Base-by-base conservation (phyloP, 2,329 filamentous ascomycete genomes). In the Grosmannia penicillata region DNA sequence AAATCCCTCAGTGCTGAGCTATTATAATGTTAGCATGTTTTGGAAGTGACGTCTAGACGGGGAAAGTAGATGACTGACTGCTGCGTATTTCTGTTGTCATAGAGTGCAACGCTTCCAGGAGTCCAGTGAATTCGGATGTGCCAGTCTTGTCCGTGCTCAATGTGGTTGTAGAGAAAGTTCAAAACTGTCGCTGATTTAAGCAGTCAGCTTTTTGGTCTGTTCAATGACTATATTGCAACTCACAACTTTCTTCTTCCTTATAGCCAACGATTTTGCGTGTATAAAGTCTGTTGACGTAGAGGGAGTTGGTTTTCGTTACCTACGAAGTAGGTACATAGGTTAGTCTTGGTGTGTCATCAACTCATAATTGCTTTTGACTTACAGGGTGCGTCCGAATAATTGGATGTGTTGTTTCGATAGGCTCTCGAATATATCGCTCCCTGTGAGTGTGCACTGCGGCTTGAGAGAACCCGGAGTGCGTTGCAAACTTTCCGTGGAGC, bases 221-320 rank as follows among this genome's bases (percentile, higher is more conserved):
- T 6, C n/a, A 33, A n/a, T 8, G 8, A 23, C 10, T 11, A 23
- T 13, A 8, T 10, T n/a, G 31, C 4, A 33, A 26, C 33, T n/a
- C n/a, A 35, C 35, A 21, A 21, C 39, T 43, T 33, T 45, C 38
- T 15, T 43, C 37, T 52, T 84, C 82, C 61, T 93, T 93, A 51
- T 79, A 73, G 6, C 83, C 83, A 1, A 87, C 70, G 38, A 93
- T 89, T 23, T 76, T 67, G 38, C 83, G 75, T 5, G 83, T 91
- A 60, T 61, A 38, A 59, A 65, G 2, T 54, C 54, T 54, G 35
- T 63, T 65, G 11, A 64, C 51, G 42, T 62, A 64, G 2, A 67
- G 46, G 2, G 50, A 56, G 40, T 62, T 65, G 8, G 62, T 44
- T 0, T 57, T 55, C 0, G 62, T 63, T 4, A 65, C 31, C 19